Base-by-base conservation (phyloP, 1,284 basidiomycete species). In the Naganishia albida region DNA sequence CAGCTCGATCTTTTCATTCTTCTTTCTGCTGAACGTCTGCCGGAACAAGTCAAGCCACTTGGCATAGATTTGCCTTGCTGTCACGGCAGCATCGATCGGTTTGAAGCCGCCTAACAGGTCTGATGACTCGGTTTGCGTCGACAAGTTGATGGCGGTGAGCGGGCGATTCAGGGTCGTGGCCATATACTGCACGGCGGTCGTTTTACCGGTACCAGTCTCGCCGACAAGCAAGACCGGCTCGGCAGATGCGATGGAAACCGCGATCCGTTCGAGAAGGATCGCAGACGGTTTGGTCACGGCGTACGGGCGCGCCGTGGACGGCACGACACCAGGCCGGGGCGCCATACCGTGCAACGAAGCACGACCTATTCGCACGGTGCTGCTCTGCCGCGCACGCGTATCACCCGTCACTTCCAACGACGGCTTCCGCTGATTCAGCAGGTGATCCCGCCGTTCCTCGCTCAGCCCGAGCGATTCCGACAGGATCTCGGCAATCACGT, bases 151-250 rank as follows among this genome's bases (percentile, higher is more conserved):
- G 0, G 92, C 92, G 48, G 92, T 85, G 48, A 99, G 83, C 0
- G 88, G 87, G 42, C 87, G 86, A 18, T 85, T 85, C 34, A 96
- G 83, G n/a, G 91, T 79, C 3, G 86, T 83, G 20, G 96, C 90
- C 25, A 99, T 84, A 71, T 96, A 87, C 25, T 93, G 91, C 20
- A 99, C 86, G 2, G 88, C 85, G 50, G 93, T 96, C 1, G 96
- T 99, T 80, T 99, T 99, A 42, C 96, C 96, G 0, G 96, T 99
- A 48, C 96, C 96, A 0, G 96, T 99, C 81, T 99, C 96, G 63
- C 96, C 96, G 0, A 95, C 94, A 23, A 99, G 84, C 1, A 99
- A 84, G 1, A 95, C 82, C 0, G 96, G 93, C 75, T 99, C 96
- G 16, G 81, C 80, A 42, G 89, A 81, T 0, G 87, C 82, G 39